Base-by-base conservation (phyloP, 306 rosid species). In the Cucumis melo region DNA sequence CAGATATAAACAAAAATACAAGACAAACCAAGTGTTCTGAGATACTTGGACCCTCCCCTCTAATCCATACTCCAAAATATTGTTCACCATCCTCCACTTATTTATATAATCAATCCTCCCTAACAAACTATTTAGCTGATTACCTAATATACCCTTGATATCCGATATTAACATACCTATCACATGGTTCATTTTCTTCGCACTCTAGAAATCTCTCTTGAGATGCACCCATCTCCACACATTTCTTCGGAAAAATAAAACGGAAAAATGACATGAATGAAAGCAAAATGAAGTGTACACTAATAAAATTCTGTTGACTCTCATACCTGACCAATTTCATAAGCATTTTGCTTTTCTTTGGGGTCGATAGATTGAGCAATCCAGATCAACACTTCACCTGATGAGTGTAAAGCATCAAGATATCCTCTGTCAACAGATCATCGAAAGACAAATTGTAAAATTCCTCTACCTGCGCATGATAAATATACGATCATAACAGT, bases 311-410 rank as follows among this genome's bases (percentile, higher is more conserved):
- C 63, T 2, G 19, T n/a, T 3, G 13, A 67, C 55, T 67, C 74
- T 34, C 3, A 11, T 83, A 95, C 99, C 97, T 90, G 87, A 78
- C 87, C 96, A 79, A 90, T 80, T 76, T 95, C 99, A 75, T 88
- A 87, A 87, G 86, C 89, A 84, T 80, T 92, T 86, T 89, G 97
- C 81, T 90, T 95, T 85, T 92, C 99, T 85, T 89, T 95, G 8
- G 87, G 67, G 75, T 92, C 99, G 79, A 90, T 97, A 61, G 80
- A 89, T 61, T 92, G 97, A 61, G 98, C 99, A 82, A 95, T 87
- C 99, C 99, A 95, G 76, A 95, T 84, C 84, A 95, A 89, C 77
- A 95, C 96, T 90, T 95, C 99, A n/a, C 91, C 98, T 78, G n/a
- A n/a, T 92, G 98, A 0, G 99, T 92, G 82, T 95, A 96, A 55